These are phyloP conservation scores for Fomitopsis serialis DNA, from an alignment of 768 basidiomycete species.

Conservation along the genomic window DNA sequence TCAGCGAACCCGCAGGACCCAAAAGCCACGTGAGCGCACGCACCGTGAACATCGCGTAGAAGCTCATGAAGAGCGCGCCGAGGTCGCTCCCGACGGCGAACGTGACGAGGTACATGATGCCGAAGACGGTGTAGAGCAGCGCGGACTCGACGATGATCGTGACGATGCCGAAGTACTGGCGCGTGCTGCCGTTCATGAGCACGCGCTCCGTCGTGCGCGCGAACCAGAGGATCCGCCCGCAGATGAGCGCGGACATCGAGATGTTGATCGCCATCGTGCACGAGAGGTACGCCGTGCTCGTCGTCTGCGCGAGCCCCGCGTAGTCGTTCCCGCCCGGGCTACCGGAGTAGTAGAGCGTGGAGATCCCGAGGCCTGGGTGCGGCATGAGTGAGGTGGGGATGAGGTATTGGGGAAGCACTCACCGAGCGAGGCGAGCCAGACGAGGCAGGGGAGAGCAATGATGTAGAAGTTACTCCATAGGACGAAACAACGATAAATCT, in stretches of 20 bases:
- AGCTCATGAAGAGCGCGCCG: constrained; percentile 30
- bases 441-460: not conserved
- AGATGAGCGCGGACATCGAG: constrained; percentile 30
- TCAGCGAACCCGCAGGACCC: too few species aligned
- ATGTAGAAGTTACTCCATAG: constrained; percentile 8
- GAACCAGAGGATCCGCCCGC: constrained; percentile 26
- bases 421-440: constrained; percentile 9
- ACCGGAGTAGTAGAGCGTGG: constrained; percentile 9
- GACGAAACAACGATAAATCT: constrained; percentile 10
- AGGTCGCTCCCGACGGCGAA: constrained; percentile 27
- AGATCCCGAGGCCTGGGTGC: constrained; percentile 3
- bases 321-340: constrained; percentile 24
- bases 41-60: constrained; percentile 35
- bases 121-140: constrained; percentile 30
- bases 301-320: constrained; percentile 28
- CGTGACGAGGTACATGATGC: constrained; percentile 31
- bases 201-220: constrained; percentile 16
- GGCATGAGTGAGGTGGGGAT: not conserved
- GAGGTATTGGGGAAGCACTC: not conserved
- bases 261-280: constrained; percentile 34
- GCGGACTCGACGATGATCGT: constrained; percentile 35
- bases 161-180: constrained; percentile 27
- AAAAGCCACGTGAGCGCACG: too few species aligned
- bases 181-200: constrained; percentile 19
- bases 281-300: constrained; percentile 31